These are phyloP conservation scores for Leucocoprinus leucothites DNA, from an alignment of 768 basidiomycete species.

Conservation along the genomic window DNA sequence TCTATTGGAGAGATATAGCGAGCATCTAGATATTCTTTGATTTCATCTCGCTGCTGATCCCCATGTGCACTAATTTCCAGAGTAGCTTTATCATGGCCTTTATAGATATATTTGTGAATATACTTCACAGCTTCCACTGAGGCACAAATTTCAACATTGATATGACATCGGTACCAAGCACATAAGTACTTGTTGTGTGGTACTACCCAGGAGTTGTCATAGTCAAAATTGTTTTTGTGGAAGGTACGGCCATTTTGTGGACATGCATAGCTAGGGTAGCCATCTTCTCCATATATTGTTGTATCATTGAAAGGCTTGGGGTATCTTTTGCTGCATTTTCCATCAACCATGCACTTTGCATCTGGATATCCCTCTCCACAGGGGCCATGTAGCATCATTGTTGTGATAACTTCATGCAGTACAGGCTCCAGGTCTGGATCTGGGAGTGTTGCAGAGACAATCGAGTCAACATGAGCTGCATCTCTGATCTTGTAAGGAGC, in stretches of 20 bases:
- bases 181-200: too few species aligned
- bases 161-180: too few species aligned
- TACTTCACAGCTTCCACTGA: too few species aligned
- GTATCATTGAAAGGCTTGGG: slow-evolving; percentile 12
- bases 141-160: too few species aligned
- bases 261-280: too few species aligned
- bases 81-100: too few species aligned
- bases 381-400: slow-evolving; percentile 31
- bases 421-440: slow-evolving; percentile 26
- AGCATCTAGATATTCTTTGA: too few species aligned
- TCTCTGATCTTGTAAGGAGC: not conserved
- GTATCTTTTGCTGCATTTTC: slow-evolving; percentile 29
- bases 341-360: slow-evolving; percentile 37
- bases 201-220: too few species aligned
- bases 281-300: not conserved
- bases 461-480: not conserved
- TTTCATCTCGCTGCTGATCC: too few species aligned
- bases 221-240: not conserved
- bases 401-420: slow-evolving; percentile 38
- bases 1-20: too few species aligned
- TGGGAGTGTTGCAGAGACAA: not conserved
- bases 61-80: too few species aligned
- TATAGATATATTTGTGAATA: too few species aligned
- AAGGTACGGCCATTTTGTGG: not conserved
- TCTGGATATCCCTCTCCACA: slow-evolving; percentile 31